Conservation (phyloP, 2,329 filamentous ascomycete species). For the Colletotrichum viniferum region DNA sequence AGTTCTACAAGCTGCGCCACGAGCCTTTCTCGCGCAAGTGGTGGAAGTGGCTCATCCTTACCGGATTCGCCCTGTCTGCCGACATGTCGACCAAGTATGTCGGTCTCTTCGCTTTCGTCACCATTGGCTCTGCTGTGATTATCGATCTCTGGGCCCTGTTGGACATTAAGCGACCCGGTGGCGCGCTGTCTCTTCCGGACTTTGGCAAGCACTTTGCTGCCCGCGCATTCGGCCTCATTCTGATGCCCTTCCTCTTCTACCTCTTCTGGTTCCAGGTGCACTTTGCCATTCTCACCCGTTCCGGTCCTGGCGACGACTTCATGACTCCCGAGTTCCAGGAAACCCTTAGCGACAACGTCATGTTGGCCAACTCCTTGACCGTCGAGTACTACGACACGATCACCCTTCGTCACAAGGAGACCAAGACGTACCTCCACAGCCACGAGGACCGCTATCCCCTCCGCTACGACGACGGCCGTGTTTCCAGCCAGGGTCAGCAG, state of each 20-base stretch:
- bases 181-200: conserved; percentile 76
- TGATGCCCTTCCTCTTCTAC: conserved; percentile 96
- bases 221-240: conserved; percentile 81
- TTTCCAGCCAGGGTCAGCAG: conserved; percentile 97
- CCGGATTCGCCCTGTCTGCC: conserved; percentile 91
- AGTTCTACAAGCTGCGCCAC: conserved; percentile 96
- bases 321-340: conserved; percentile 99
- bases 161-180: conserved; percentile 83
- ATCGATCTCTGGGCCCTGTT: conserved; percentile 96
- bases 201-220: conserved; percentile 92
- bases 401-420: conserved; percentile 93
- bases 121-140: conserved; percentile 89
- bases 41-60: conserved; percentile 99
- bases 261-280: conserved; percentile 99
- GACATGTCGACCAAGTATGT: conserved; percentile 99
- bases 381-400: conserved; percentile 92
- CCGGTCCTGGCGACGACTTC: conserved; percentile 96
- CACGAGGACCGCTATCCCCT: conserved; percentile 89
- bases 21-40: conserved; percentile 91
- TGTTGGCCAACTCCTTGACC: conserved; percentile 84
- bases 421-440: conserved; percentile 94
- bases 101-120: conserved; percentile 94
- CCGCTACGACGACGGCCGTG: conserved; percentile 94
- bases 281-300: conserved; percentile 85
- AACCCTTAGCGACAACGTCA: conserved; percentile 91